Percentiles rank a stretch among this genome's conserved stretches.
phyloP scores from a whole-genome alignment of 2,329 filamentous ascomycete genomes.

The Pseudodiploospora longispora region DNA sequence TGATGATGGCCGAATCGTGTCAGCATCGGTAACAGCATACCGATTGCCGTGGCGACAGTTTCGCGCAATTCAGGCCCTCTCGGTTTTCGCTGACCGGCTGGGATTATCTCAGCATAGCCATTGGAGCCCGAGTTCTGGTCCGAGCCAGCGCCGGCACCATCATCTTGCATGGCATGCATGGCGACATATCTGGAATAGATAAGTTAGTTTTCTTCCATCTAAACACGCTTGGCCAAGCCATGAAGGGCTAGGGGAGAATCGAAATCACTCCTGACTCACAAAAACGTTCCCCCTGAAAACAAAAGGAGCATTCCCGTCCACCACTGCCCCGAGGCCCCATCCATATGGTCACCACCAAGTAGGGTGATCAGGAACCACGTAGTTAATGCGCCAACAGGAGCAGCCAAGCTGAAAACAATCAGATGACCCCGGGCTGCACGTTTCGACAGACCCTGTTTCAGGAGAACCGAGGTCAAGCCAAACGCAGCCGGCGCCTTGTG shows the following conservation, averaged over 20 bases:
- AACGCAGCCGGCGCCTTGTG: constrained; percentile 97
- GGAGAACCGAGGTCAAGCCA: constrained; percentile 78
- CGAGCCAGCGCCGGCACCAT: constrained; percentile 41
- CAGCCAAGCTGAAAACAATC: constrained; percentile 83
- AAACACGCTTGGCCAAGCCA: neutral
- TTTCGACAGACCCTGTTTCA: constrained; percentile 88
- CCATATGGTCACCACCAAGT: constrained; percentile 52
- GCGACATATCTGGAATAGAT: constrained; percentile 67
- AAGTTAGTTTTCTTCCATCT: constrained; percentile 1
- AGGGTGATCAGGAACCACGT: constrained; percentile 77
- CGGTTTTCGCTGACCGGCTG: constrained; percentile 39
- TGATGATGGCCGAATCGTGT: constrained; percentile 75
- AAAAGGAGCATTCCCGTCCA: constrained; percentile 87
- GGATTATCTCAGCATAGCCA: constrained; percentile 44
- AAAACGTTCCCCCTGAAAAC: constrained; percentile 93
- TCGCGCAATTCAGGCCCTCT: constrained; percentile 56
- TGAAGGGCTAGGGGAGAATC: neutral
- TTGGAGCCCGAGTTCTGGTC: constrained; percentile 43
- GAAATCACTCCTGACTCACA: constrained; percentile 49
- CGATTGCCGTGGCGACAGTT: constrained; percentile 61
- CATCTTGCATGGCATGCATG: constrained; percentile 96
- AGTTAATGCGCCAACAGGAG: constrained; percentile 73
- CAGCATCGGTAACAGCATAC: constrained; percentile 70
- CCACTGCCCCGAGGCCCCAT: constrained; percentile 63
- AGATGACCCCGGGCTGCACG: constrained; percentile 77